A percentile compares a stretch with the other conserved stretches of the same genome.
These are phyloP conservation scores for Guadua angustifolia DNA, from an alignment of 176 grass and related monocot genomes.

Conservation along the genomic window DNA sequence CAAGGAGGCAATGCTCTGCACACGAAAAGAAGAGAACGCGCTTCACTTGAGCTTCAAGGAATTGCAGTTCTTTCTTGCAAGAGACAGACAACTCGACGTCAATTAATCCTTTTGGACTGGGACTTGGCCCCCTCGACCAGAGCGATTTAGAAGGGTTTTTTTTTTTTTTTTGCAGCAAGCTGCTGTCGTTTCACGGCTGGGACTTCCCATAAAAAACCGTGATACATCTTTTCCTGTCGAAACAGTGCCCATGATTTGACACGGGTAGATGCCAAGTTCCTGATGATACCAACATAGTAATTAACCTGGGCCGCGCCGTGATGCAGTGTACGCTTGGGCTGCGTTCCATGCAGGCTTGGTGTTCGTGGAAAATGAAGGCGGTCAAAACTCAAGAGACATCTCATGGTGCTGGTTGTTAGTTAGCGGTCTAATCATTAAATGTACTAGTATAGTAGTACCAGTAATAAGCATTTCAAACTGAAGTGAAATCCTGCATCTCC, in stretches of 20 bases:
- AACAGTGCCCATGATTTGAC: conserved; percentile 52
- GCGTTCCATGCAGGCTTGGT: neutral
- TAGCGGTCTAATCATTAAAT: conserved; percentile 22
- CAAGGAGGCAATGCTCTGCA: neutral
- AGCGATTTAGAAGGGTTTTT: conserved; percentile 1
- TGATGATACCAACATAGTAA: neutral
- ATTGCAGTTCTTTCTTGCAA: conserved; percentile 11
- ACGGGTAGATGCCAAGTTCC: conserved; percentile 21
- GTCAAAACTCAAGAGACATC: neutral
- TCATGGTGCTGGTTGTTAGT: neutral
- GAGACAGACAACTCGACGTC: conserved; percentile 37
- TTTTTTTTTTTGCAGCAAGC: conserved; percentile 34
- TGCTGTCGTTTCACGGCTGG: neutral
- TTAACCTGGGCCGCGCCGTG: conserved; percentile 1
- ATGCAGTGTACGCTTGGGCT: neutral
- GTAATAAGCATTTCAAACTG: neutral
- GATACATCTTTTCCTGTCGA: conserved; percentile 12
- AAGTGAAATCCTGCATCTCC: neutral
- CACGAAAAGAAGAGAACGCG: conserved; percentile 52
- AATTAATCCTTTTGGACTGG: conserved; percentile 32
- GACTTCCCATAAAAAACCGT: neutral
- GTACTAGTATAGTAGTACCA: neutral
- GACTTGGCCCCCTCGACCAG: conserved; percentile 47
- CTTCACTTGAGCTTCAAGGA: conserved; percentile 19
- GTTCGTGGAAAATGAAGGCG: neutral